Conservation (phyloP, 805 yeast genomes). For the Saturnispora halmiae region DNA sequence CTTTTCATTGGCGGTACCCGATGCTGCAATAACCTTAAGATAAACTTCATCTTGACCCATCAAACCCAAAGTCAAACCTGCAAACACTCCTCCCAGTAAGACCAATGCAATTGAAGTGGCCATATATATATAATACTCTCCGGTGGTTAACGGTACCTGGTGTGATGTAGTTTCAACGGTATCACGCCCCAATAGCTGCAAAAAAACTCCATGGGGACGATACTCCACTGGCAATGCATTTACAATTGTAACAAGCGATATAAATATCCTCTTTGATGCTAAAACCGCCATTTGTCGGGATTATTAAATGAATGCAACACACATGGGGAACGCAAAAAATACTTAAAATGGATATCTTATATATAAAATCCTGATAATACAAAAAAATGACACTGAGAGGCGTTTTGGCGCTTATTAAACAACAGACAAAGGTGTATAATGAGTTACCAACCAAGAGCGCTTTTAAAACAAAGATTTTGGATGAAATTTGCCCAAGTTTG, state of each 20-base stretch:
- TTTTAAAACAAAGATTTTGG: not conserved
- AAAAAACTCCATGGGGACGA: slow-evolving; percentile 10
- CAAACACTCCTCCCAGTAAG: slow-evolving; percentile 80
- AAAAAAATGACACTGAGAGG: not conserved
- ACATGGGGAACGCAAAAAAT: not conserved
- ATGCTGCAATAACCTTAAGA: slow-evolving; percentile 76
- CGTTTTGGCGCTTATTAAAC: not conserved
- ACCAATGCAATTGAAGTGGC: slow-evolving; percentile 52
- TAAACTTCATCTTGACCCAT: slow-evolving; percentile 99
- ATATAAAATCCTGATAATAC: no score
- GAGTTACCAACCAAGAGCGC: not conserved
- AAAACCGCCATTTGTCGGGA: not conserved
- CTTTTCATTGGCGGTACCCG: slow-evolving; percentile 71
- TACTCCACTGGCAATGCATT: slow-evolving; percentile 13
- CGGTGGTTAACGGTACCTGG: slow-evolving; percentile 21
- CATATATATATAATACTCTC: slow-evolving; percentile 39
- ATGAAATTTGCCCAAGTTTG: not conserved
- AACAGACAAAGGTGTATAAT: not conserved
- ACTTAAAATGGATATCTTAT: no score
- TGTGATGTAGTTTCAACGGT: slow-evolving; percentile 5
- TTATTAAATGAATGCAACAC: not conserved
- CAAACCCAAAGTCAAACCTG: slow-evolving; percentile 86
- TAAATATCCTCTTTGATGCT: slow-evolving; percentile 6
- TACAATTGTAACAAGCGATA: slow-evolving; percentile 7
- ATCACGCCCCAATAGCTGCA: not conserved